Conservation (phyloP, 768 basidiomycete species). For the Nidularia sp. region DNA sequence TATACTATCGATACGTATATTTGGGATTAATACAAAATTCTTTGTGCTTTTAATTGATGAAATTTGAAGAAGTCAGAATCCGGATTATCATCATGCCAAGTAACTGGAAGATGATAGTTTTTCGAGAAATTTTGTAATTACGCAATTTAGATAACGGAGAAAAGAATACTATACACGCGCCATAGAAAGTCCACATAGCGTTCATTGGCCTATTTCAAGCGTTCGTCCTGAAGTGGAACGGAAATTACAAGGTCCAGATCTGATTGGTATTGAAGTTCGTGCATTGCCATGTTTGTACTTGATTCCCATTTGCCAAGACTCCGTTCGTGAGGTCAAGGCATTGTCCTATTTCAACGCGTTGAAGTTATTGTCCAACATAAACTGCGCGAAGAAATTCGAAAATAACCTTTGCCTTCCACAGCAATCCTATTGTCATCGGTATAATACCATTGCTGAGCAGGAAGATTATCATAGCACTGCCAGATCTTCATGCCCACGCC, state of each 20-base stretch:
- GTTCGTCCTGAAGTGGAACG: background rate
- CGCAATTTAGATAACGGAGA: no score
- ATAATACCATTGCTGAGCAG: slow-evolving; percentile 14
- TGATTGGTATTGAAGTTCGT: slow-evolving; percentile 17
- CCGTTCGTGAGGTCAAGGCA: slow-evolving; percentile 23
- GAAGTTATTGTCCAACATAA: background rate
- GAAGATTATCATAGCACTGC: slow-evolving; percentile 10
- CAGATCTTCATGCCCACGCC: slow-evolving; percentile 14
- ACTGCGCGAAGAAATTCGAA: background rate
- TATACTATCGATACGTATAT: no score
- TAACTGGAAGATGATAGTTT: no score
- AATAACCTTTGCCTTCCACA: slow-evolving; percentile 8
- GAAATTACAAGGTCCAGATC: slow-evolving; percentile 15
- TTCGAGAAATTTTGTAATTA: no score
- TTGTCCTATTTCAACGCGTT: slow-evolving; percentile 6
- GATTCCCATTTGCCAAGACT: slow-evolving; percentile 16
- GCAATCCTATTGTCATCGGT: slow-evolving; percentile 13
- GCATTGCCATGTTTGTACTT: slow-evolving; percentile 22
- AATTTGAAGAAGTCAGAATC: no score
- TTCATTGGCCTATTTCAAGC: background rate
- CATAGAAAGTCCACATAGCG: no score
- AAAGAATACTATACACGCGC: no score
- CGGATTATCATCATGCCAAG: no score
- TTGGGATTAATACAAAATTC: no score
- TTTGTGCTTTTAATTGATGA: no score